These are phyloP conservation scores for Backusella mclennaniae DNA, from an alignment of 192 early-diverging fungal species.

Conservation along the genomic window DNA sequence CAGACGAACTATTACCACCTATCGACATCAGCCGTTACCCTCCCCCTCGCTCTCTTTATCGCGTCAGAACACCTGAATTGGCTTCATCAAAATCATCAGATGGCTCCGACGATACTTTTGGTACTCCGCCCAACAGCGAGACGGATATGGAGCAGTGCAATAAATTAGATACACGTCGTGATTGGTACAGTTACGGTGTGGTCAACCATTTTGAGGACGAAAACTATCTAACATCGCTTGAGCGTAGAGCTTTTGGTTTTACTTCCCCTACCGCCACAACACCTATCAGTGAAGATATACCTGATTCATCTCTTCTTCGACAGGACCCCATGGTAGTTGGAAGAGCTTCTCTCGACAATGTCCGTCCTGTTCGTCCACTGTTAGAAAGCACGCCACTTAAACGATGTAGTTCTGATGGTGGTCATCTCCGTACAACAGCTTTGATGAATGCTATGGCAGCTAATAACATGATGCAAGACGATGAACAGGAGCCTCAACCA, in stretches of 20 bases:
- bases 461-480: constrained; percentile 18
- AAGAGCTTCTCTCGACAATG: constrained; percentile 23
- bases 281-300: constrained; percentile 9
- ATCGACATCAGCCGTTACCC: neutral
- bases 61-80: constrained; percentile 17
- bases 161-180: constrained; percentile 1
- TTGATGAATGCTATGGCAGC: constrained; percentile 30
- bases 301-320: constrained; percentile 3
- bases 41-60: neutral
- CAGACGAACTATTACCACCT: neutral
- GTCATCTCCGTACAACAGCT: constrained; percentile 26
- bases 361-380: constrained; percentile 8
- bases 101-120: neutral
- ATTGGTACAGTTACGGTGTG: constrained; percentile 30
- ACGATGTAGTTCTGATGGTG: constrained; percentile 34
- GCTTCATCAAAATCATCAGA: constrained; percentile 12
- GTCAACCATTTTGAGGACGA: constrained; percentile 26
- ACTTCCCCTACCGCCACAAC: neutral
- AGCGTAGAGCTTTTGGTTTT: constrained; percentile 28
- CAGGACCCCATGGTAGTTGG: neutral
- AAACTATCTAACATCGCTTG: constrained; percentile 31
- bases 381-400: constrained; percentile 13
- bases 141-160: neutral
- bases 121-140: constrained; percentile 6
- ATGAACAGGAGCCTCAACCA: constrained; percentile 18